phyloP scores from a whole-genome alignment of 1,284 basidiomycete species.

The Neonothopanus nambi region DNA sequence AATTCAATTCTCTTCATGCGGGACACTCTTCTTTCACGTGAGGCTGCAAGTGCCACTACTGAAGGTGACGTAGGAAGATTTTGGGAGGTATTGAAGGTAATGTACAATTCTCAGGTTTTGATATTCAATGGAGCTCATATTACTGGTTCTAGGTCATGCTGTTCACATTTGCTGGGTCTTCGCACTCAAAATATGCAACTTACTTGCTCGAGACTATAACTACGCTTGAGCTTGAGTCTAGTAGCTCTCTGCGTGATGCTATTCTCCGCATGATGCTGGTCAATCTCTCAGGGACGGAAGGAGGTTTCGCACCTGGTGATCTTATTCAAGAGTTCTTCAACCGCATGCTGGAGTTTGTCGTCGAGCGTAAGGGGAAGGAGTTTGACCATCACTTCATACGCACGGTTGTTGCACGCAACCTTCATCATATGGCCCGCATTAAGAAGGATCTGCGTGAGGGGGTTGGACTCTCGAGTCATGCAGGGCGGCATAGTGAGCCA shows the following conservation, averaged over 20 bases:
- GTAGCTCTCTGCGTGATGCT: too few species aligned
- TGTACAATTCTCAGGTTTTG: too few species aligned
- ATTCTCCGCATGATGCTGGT: too few species aligned
- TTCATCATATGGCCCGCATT: conserved; percentile 23
- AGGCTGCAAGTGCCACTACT: conserved; percentile 17
- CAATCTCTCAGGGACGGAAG: too few species aligned
- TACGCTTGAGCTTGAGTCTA: too few species aligned
- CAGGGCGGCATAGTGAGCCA: conserved; percentile 20
- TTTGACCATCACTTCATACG: too few species aligned
- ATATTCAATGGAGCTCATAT: too few species aligned
- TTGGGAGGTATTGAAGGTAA: conserved; percentile 23
- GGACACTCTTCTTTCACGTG: conserved; percentile 15
- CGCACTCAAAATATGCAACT: conserved; percentile 22
- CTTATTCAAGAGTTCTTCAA: too few species aligned
- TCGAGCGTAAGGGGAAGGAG: conserved; percentile 10
- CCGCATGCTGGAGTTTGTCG: conserved; percentile 13
- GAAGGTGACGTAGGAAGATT: conserved; percentile 22
- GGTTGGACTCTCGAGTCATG: conserved; percentile 20
- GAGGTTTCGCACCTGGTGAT: too few species aligned
- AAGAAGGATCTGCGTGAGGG: conserved; percentile 23
- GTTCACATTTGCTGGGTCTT: conserved; percentile 21
- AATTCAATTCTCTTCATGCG: conserved; percentile 11
- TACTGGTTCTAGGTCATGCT: conserved; percentile 12
- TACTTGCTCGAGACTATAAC: conserved; percentile 21
- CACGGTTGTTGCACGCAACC: conserved; percentile 24